Conservation (phyloP, 148 eudicot species). For the Rhododendron mucronatum region DNA sequence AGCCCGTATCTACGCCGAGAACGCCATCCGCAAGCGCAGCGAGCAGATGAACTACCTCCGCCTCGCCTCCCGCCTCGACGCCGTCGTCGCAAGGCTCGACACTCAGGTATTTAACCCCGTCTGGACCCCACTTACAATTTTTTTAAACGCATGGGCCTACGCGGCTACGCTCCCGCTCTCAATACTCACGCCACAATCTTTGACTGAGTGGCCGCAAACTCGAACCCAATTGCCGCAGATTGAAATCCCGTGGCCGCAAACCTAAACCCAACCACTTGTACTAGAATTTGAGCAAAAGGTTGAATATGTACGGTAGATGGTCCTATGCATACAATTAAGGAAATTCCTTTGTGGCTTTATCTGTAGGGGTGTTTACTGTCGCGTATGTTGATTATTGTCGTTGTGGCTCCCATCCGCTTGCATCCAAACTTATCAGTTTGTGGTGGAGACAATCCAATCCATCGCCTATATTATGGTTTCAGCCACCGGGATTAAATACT, state of each 20-base stretch:
- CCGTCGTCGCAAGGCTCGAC: slow-evolving; percentile 52
- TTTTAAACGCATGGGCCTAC: not conserved
- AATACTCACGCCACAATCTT: not conserved
- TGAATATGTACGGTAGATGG: not conserved
- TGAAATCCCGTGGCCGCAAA: not conserved
- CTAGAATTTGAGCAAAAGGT: not conserved
- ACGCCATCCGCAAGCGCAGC: slow-evolving; percentile 51
- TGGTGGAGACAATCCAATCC: not conserved
- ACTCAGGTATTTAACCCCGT: slow-evolving; percentile 19
- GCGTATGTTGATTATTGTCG: not conserved
- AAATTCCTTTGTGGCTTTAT: not conserved
- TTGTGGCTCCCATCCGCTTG: not conserved
- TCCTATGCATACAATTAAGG: not conserved
- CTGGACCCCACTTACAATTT: not conserved
- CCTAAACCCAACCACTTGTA: not conserved
- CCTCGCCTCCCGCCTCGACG: slow-evolving; percentile 53
- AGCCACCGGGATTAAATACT: not conserved
- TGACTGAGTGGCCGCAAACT: too few relatives aligned
- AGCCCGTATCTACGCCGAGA: slow-evolving; percentile 49
- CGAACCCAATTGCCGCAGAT: too few relatives aligned
- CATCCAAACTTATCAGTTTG: not conserved
- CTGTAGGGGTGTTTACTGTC: not conserved
- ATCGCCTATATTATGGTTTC: too few relatives aligned
- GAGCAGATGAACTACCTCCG: slow-evolving; percentile 68
- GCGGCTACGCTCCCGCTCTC: too few relatives aligned